These are phyloP conservation scores for Salvia splendens DNA, from an alignment of 257 asterid species.

Conservation along the genomic window DNA sequence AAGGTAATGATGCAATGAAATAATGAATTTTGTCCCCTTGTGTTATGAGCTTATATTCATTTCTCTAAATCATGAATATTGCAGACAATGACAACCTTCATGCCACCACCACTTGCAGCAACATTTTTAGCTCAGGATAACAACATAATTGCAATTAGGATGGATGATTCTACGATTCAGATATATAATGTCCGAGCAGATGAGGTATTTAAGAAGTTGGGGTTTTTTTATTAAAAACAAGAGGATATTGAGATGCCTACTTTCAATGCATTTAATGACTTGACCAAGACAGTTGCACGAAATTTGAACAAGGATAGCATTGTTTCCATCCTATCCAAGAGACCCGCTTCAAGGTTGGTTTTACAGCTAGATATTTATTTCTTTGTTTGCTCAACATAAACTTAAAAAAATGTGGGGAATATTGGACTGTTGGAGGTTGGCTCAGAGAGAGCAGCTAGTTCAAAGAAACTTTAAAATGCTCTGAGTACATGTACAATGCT, in stretches of 20 bases:
- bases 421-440: constrained; percentile 89
- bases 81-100: constrained; percentile 68
- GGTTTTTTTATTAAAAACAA: constrained; percentile 15
- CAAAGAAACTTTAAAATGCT: constrained; percentile 75
- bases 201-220: constrained; percentile 37
- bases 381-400: not conserved
- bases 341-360: constrained; percentile 80
- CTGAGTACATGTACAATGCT: constrained; percentile 71
- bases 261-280: constrained; percentile 64
- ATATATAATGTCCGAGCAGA: constrained; percentile 57
- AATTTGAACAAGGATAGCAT: constrained; percentile 93
- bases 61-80: constrained; percentile 3
- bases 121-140: constrained; percentile 64
- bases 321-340: constrained; percentile 94
- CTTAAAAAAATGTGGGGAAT: constrained; percentile 80
- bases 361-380: constrained; percentile 17
- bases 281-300: constrained; percentile 79
- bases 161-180: constrained; percentile 67
- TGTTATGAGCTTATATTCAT: not conserved
- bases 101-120: constrained; percentile 76
- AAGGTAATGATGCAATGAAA: constrained; percentile 44
- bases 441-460: constrained; percentile 71
- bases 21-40: not conserved
- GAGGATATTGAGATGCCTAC: too few relatives aligned
- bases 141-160: constrained; percentile 67